These are phyloP conservation scores for Albatrellus sp. DNA, from an alignment of 1,284 basidiomycete species.

Conservation along the genomic window DNA sequence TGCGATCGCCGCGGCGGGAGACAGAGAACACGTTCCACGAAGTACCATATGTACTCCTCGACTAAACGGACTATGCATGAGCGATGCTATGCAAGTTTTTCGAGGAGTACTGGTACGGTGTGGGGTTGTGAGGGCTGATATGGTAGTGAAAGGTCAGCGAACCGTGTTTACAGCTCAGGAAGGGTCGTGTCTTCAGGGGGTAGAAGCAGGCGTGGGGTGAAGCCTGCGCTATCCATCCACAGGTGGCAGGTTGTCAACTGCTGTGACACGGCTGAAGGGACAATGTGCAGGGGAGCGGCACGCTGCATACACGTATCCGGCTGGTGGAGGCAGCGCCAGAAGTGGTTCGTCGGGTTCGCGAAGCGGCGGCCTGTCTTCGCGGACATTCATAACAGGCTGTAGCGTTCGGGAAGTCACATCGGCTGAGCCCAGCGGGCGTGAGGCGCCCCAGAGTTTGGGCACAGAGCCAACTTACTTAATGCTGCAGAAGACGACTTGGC, in stretches of 20 bases:
- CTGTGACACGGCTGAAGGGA: not conserved
- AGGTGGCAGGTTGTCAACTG: not conserved
- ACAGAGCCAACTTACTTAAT: slow-evolving; percentile 39
- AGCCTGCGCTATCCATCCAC: too few relatives aligned
- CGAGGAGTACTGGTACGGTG: slow-evolving; percentile 36
- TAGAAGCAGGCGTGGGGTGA: slow-evolving; percentile 33
- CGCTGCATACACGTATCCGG: slow-evolving; percentile 12
- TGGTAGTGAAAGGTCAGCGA: not conserved
- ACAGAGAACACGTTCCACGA: slow-evolving; percentile 26
- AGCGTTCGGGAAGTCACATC: not conserved
- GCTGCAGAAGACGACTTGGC: slow-evolving; percentile 51
- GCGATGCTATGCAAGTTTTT: slow-evolving; percentile 39
- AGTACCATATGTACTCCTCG: slow-evolving; percentile 57
- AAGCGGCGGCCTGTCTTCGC: slow-evolving; percentile 37
- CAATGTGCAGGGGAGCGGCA: too few relatives aligned
- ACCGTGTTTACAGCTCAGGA: slow-evolving; percentile 34
- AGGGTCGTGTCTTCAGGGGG: slow-evolving; percentile 34
- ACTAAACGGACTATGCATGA: slow-evolving; percentile 62
- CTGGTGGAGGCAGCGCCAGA: slow-evolving; percentile 29
- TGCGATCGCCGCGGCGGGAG: not conserved
- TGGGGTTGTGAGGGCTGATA: slow-evolving; percentile 10
- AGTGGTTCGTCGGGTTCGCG: slow-evolving; percentile 40
- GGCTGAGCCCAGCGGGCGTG: too few relatives aligned
- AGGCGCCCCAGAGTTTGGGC: too few relatives aligned
- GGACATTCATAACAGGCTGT: slow-evolving; percentile 26